Percentiles rank a stretch among this genome's conserved stretches.
Conservation (phyloP, 495 filamentous ascomycete genomes). For the Jackrogersella multiformis region DNA sequence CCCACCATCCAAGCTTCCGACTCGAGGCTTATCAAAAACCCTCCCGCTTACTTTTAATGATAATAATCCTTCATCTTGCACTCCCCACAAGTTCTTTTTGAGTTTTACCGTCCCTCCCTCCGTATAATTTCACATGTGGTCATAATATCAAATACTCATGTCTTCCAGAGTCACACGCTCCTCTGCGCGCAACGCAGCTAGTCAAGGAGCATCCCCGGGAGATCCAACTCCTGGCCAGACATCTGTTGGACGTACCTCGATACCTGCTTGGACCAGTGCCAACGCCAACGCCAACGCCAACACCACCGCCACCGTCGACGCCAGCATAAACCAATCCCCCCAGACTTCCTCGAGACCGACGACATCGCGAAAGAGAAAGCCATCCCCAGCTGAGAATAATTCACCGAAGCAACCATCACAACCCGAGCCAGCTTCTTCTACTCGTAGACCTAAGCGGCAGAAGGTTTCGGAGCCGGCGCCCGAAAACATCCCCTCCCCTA, state of each 20-base stretch:
- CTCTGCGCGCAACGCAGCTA: conserved; percentile 77
- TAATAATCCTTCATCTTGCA: conserved; percentile 2
- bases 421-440: conserved; percentile 47
- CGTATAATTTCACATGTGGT: conserved; percentile 5
- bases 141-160: conserved; percentile 67
- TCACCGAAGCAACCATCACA: conserved; percentile 41
- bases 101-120: conserved; percentile 11
- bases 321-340: conserved; percentile 49
- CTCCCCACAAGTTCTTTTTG: conserved; percentile 14
- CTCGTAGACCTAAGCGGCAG: conserved; percentile 65
- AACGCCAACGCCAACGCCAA: conserved; percentile 44
- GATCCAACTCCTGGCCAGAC: conserved; percentile 47
- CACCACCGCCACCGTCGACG: neutral
- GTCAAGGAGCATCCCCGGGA: conserved; percentile 61
- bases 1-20: conserved; percentile 34
- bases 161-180: conserved; percentile 85
- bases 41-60: conserved; percentile 3
- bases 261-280: conserved; percentile 44
- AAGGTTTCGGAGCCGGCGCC: conserved; percentile 45
- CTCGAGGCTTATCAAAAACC: conserved; percentile 26
- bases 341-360: conserved; percentile 51
- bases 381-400: conserved; percentile 39
- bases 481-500: conserved; percentile 36
- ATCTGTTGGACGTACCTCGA: conserved; percentile 51
- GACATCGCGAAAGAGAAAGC: conserved; percentile 55